These are phyloP conservation scores for Betula pendula DNA, from an alignment of 306 rosid genomes.

Conservation along the genomic window DNA sequence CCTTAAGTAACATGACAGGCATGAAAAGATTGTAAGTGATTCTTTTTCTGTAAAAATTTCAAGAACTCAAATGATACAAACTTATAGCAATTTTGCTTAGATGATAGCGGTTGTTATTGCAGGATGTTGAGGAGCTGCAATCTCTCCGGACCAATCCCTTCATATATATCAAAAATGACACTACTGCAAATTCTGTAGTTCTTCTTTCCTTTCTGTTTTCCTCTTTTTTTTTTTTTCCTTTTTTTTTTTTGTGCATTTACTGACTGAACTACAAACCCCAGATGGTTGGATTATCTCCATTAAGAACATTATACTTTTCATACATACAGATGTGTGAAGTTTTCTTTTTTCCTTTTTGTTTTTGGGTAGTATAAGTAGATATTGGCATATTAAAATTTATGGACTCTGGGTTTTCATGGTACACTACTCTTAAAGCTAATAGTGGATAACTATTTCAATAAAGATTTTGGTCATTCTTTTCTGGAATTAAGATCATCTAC, in stretches of 20 bases:
- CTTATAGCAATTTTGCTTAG: background rate
- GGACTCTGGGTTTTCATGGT: background rate
- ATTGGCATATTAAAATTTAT: background rate
- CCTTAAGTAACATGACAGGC: conserved; percentile 12
- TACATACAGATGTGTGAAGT: background rate
- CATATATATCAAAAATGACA: conserved; percentile 9
- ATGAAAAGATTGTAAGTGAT: conserved; percentile 22
- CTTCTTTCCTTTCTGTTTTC: background rate
- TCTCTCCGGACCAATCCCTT: conserved; percentile 18
- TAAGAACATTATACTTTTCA: background rate
- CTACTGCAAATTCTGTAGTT: background rate
- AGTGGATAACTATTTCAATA: background rate
- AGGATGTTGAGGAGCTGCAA: conserved; percentile 35
- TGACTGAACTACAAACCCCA: background rate
- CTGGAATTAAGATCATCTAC: background rate
- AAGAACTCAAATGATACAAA: background rate
- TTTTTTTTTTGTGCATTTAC: background rate
- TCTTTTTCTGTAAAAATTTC: background rate
- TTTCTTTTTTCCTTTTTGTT: background rate
- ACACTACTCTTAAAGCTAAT: background rate
- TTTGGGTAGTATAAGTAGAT: background rate
- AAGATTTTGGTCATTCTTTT: too few species aligned
- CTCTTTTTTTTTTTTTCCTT: background rate
- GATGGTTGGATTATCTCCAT: background rate
- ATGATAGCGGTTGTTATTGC: background rate